Percentiles rank a stretch among this genome's conserved stretches.
These are phyloP conservation scores for Globisporangium spinosum DNA, from an alignment of 352 stramenopile genomes.

Conservation along the genomic window DNA sequence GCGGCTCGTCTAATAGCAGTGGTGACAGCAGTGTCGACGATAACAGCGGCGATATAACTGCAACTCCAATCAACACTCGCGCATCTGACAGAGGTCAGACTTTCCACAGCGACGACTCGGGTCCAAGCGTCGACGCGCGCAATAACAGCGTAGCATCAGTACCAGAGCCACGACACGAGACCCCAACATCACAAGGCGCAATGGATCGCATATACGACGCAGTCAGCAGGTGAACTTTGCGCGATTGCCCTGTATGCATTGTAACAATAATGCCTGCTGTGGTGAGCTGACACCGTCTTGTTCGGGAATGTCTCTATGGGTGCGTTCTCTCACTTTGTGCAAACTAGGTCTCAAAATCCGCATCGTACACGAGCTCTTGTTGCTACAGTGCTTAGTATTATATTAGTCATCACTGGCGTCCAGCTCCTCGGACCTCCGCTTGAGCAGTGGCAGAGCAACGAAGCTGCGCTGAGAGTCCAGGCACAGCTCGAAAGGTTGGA, in stretches of 20 bases:
- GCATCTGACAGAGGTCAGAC: background rate
- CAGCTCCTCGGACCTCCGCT: slow-evolving; percentile 8
- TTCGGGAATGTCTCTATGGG: background rate
- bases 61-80: background rate
- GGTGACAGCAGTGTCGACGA: background rate
- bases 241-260: background rate
- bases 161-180: background rate
- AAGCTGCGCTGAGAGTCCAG: background rate
- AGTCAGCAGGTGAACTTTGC: background rate
- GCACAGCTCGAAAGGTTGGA: slow-evolving; percentile 5
- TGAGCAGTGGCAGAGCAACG: slow-evolving; percentile 15
- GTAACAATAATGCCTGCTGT: background rate
- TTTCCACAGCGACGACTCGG: background rate
- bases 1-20: background rate
- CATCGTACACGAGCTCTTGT: background rate
- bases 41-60: background rate
- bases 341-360: background rate
- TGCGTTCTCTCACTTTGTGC: background rate
- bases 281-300: background rate
- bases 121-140: background rate
- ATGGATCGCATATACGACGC: background rate
- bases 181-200: background rate
- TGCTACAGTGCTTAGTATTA: background rate
- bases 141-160: background rate
- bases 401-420: slow-evolving; percentile 2